Evolutionary conservation across 768 basidiomycete species (phyloP).

Genomic region (Podaxis pistillaris): DNA sequence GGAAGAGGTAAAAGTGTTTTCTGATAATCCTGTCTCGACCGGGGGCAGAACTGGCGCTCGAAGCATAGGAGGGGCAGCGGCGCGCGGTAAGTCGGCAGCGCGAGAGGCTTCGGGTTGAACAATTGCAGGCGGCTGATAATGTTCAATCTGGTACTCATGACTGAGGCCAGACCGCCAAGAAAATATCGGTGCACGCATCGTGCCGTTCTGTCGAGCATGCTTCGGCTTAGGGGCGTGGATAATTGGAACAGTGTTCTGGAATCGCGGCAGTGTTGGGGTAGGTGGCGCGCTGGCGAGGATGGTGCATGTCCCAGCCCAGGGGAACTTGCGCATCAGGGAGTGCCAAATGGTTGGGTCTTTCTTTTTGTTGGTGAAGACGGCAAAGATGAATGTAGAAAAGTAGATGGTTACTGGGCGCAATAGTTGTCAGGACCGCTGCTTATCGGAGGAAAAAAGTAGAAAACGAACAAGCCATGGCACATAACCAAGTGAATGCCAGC

Average conservation of each 20-base stretch:
- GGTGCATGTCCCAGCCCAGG: conserved; percentile 26
- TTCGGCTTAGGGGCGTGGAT: conserved; percentile 45
- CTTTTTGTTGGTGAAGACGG: conserved; percentile 36
- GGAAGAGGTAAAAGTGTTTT: conserved; percentile 20
- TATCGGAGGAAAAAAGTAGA: neutral
- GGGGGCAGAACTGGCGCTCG: neutral
- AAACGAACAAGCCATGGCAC: conserved; percentile 29
- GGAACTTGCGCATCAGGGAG: conserved; percentile 45
- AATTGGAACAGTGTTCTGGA: conserved; percentile 35
- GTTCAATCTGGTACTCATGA: conserved; percentile 48
- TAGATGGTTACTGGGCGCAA: conserved; percentile 53
- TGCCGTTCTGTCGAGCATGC: conserved; percentile 22
- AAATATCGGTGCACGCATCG: conserved; percentile 31
- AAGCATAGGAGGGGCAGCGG: conserved; percentile 8
- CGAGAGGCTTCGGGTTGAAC: neutral
- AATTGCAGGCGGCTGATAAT: conserved; percentile 30
- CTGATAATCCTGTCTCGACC: neutral
- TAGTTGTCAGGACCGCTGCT: neutral
- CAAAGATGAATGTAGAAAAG: conserved; percentile 45
- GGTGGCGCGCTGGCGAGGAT: conserved; percentile 33
- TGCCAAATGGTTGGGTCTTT: conserved; percentile 53
- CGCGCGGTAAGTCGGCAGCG: neutral
- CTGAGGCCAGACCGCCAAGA: conserved; percentile 39
- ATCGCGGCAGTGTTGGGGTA: conserved; percentile 30
- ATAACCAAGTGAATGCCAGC: conserved; percentile 60